phyloP scores from a whole-genome alignment of 2,329 filamentous ascomycete species.

The Corynespora cassiicola region DNA sequence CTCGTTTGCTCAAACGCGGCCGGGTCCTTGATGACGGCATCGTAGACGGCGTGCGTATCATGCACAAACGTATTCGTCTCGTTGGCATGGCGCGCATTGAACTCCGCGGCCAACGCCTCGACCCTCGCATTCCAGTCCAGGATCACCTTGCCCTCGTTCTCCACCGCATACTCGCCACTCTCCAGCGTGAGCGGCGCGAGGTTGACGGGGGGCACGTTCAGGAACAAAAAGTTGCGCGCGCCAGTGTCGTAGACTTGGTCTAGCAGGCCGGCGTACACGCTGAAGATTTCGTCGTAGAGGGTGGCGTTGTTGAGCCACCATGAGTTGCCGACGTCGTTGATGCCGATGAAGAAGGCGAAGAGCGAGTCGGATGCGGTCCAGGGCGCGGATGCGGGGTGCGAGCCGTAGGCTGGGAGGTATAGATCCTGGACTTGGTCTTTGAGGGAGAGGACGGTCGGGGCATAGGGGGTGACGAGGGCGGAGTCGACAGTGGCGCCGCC shows the following conservation, averaged over 20 bases:
- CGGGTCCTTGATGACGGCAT: conserved; percentile 60
- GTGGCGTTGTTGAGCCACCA: conserved; percentile 49
- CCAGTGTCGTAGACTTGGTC: conserved; percentile 53
- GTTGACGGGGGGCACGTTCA: conserved; percentile 57
- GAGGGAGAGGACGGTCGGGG: conserved; percentile 56
- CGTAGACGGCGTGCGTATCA: conserved; percentile 61
- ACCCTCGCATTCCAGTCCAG: conserved; percentile 60
- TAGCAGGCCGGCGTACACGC: conserved; percentile 44
- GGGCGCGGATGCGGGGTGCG: conserved; percentile 35
- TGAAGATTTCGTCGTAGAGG: conserved; percentile 44
- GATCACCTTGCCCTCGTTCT: conserved; percentile 52
- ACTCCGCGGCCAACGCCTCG: conserved; percentile 46
- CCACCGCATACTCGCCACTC: conserved; percentile 42
- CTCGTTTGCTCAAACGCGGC: conserved; percentile 57
- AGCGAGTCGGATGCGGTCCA: conserved; percentile 55
- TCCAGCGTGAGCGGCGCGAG: conserved; percentile 57
- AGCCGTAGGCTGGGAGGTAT: conserved; percentile 52
- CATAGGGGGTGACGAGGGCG: conserved; percentile 56
- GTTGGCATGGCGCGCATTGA: conserved; percentile 46
- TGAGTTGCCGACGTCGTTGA: conserved; percentile 62
- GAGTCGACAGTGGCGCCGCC: conserved; percentile 53
- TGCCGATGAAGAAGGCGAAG: conserved; percentile 62
- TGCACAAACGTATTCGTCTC: conserved; percentile 59
- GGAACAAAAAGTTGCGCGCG: conserved; percentile 58
- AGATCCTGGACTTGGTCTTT: conserved; percentile 57